Base-by-base conservation (phyloP, 23 red algal species). In the Pyropia yezoensis region DNA sequence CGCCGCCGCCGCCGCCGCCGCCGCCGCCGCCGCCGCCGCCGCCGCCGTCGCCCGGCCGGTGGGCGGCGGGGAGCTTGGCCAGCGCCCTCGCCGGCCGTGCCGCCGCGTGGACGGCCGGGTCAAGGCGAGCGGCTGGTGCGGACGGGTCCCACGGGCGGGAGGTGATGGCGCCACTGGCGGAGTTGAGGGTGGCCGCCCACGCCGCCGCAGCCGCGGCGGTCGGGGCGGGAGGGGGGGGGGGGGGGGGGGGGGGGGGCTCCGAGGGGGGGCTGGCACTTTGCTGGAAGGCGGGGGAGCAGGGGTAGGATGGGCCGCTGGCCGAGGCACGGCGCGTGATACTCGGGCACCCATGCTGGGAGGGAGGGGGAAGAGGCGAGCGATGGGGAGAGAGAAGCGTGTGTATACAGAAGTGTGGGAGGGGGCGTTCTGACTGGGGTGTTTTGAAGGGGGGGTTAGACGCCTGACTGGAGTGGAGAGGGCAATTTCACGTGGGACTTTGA, bases 141-240 rank as follows among this genome's bases (percentile, higher is more conserved):
- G 23, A 51, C 19, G 22, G 34, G 61, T 20, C 51, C 20, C 52
- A 52, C 27, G 28, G 60, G 18, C 59, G 26, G 65, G 33, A 53
- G 65, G 49, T 27, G 49, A 30, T 55, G 45, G n/a, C 33, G 67
- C 1, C 1, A 24, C 62, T 63, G 29, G 60, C 60, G 17, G 60
- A 14, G 16, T 18, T 21, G 16, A 34, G 60, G 17, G 61, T 39
- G n/a, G n/a, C 29, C 61, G 19, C 21, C 34, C 39, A 33, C 34
- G 12, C 21, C 34, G 50, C 23, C 4, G 66, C 18, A n/a, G 18
- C 45, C 30, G 33, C 15, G 49, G 32, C 13, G 9, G 47, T 21
- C 2, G 12, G 71, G 17, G 5, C 27, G 23, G 71, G 57, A 13
- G 22, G 71, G 14, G 50, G 63, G 21, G 62, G 21, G 54, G 75